phyloP scores from a whole-genome alignment of 2,329 filamentous ascomycete species.

The Clarireedia homoeocarpa region DNA sequence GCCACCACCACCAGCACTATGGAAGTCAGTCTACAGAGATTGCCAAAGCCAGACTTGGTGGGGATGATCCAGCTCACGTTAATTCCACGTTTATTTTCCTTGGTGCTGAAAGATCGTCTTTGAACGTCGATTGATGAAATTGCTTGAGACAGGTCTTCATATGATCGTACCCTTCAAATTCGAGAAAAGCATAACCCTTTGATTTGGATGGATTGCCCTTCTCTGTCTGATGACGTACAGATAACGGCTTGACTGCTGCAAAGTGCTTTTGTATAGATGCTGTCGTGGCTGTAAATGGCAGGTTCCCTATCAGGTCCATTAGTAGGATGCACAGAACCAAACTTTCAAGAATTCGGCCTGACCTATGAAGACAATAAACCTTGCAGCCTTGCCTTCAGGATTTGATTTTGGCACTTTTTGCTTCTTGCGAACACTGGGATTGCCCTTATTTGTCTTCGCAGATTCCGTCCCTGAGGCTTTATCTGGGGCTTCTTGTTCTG shows the following conservation, averaged over 20 bases:
- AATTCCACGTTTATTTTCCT: constrained; percentile 89
- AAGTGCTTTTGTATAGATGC: constrained; percentile 69
- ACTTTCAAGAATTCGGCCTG: constrained; percentile 20
- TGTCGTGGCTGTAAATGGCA: constrained; percentile 74
- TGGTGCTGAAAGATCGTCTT: constrained; percentile 43
- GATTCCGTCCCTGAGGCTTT: neutral
- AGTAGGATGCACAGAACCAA: no score
- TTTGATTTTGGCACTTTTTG: constrained; percentile 18
- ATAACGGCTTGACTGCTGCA: constrained; percentile 59
- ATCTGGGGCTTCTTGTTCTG: neutral
- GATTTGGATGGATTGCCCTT: constrained; percentile 54
- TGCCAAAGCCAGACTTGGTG: constrained; percentile 3
- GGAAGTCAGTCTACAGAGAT: neutral
- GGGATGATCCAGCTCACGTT: constrained; percentile 49
- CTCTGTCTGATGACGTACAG: constrained; percentile 66
- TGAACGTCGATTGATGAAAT: constrained; percentile 79
- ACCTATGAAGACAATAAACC: constrained; percentile 76
- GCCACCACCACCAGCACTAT: constrained; percentile 74
- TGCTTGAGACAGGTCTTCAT: constrained; percentile 91
- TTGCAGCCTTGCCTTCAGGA: constrained; percentile 28
- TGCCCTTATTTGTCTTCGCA: constrained; percentile 31
- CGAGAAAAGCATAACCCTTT: constrained; percentile 78
- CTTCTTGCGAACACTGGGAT: constrained; percentile 17
- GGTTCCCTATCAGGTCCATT: constrained; percentile 53
- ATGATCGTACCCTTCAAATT: constrained; percentile 77